phyloP scores from a whole-genome alignment of 169 alveolate species.

The Plasmodium vivax region DNA sequence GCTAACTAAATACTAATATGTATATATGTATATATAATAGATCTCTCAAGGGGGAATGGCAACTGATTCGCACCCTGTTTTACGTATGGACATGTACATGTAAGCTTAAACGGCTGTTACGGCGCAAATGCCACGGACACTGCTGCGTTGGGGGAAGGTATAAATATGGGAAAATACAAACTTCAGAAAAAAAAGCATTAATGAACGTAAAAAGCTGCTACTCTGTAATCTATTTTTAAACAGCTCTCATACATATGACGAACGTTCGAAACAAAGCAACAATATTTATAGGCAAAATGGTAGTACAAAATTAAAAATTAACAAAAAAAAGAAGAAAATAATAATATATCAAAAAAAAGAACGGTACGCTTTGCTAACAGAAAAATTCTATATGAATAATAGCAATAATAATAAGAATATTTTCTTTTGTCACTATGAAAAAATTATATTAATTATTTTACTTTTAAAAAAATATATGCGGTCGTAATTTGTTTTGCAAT shows the following conservation, averaged over 20 bases:
- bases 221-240: neutral
- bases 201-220: neutral
- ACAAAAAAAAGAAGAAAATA: neutral
- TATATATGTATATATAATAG: neutral
- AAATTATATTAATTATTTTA: neutral
- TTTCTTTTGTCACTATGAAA: neutral
- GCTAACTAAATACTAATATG: neutral
- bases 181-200: neutral
- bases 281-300: neutral
- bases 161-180: neutral
- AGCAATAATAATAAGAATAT: neutral
- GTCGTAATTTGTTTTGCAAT: neutral
- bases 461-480: neutral
- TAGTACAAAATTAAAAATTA: neutral
- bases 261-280: neutral
- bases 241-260: neutral
- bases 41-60: neutral
- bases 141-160: neutral
- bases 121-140: neutral
- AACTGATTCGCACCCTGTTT: neutral
- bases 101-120: neutral
- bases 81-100: neutral
- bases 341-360: neutral
- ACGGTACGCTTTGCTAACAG: neutral
- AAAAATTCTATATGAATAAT: neutral